Base-by-base conservation (phyloP, 2,329 filamentous ascomycete genomes). In the Pseudogymnoascus sp. region DNA sequence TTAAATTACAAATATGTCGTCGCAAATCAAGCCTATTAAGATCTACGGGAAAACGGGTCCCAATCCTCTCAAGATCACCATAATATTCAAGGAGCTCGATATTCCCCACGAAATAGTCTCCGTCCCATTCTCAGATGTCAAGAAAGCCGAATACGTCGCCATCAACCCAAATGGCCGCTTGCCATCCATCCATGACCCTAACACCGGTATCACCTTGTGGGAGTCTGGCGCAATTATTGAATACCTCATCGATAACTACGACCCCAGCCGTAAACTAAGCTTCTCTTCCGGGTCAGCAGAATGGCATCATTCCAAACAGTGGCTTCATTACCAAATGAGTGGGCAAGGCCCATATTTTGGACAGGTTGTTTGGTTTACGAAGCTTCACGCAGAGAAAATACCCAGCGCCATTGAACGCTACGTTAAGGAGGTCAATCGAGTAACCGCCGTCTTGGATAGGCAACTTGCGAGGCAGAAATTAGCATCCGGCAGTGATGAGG, bases 371-470 rank as follows among this genome's bases (percentile, higher is more conserved):
- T 74, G 72, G 72, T 74, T 75, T 65, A 33, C 14, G 7, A 65
- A 63, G 5, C 71, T 66, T 59, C 72, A 75, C 63, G 31, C 67
- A 0, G 77, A 80, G 68, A 72, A 77, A 64, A 10, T 81, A 10
- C 72, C 72, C 1, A 76, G 72, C 14, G 79, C 77, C 4, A 69
- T 77, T 21, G 72, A 76, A 11, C 72, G 79, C n/a, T 82, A 82
- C 68, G 65, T 66, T 21, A 74, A 76, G 4, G 79, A 82, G 68
- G 73, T 78, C 21, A 61, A 60, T 14, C 65, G 67, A 14, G 65
- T 69, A 10, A 53, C 74, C 0, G 68, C 70, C 1, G 79, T 82
- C 3, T 63, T 82, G 44, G 76, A 82, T 10, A 64, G 61, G 2
- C 72, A 74, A 63, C 69, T 81, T 5, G 67, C 70, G 56, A 67